These are phyloP conservation scores for Nicotiana knightiana DNA, from an alignment of 257 asterid species.

Conservation along the genomic window DNA sequence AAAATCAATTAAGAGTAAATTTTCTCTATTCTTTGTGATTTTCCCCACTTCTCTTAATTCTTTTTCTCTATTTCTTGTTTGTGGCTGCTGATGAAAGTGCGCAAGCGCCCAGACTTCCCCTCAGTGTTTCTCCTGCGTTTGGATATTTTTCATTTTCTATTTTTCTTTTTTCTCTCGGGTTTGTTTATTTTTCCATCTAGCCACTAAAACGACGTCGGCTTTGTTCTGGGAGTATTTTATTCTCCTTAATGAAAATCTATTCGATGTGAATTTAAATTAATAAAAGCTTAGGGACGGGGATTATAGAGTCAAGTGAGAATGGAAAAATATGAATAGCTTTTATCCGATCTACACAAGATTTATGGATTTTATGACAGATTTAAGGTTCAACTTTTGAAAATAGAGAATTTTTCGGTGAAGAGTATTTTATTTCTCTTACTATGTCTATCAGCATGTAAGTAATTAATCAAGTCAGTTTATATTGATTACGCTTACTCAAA, in stretches of 20 bases:
- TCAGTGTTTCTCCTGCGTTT: background rate
- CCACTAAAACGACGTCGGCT: background rate
- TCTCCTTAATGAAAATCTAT: too few species aligned
- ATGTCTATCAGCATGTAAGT: background rate
- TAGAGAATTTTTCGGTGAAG: too few species aligned
- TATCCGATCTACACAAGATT: too few species aligned
- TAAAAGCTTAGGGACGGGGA: too few species aligned
- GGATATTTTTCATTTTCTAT: background rate
- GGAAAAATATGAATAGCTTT: too few species aligned
- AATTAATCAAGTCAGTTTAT: too few species aligned
- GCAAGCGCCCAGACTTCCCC: background rate
- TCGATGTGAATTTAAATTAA: too few species aligned
- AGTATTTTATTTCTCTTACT: background rate
- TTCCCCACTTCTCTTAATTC: background rate
- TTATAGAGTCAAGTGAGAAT: too few species aligned
- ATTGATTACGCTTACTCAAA: too few species aligned
- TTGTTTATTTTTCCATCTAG: background rate
- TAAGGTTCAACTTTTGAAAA: too few species aligned
- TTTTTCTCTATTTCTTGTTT: background rate
- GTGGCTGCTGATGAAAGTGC: constrained; percentile 5
- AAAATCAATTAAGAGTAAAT: background rate
- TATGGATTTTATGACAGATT: background rate
- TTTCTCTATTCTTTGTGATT: background rate
- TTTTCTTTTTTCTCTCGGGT: background rate
- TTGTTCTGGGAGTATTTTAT: too few species aligned